Percentiles rank a stretch among this genome's conserved stretches.
These are phyloP conservation scores for Atalantia buxifolia DNA, from an alignment of 345 rosid species.

Conservation along the genomic window DNA sequence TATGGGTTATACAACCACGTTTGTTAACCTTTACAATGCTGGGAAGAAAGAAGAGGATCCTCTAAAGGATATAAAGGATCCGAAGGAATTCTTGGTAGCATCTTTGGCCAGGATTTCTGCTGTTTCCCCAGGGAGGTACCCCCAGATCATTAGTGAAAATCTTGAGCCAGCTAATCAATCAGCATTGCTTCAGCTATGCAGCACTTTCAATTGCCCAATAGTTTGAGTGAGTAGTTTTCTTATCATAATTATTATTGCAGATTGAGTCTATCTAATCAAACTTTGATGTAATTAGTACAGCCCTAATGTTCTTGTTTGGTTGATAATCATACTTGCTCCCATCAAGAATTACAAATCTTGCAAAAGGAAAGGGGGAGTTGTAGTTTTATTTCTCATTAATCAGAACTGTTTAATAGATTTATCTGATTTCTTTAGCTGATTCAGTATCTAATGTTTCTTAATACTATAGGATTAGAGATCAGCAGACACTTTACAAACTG, in stretches of 20 bases:
- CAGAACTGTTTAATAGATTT: neutral
- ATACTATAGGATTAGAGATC: neutral
- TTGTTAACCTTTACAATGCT: slow-evolving; percentile 81
- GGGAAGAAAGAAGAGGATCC: slow-evolving; percentile 95
- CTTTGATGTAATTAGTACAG: neutral
- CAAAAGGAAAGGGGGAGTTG: neutral
- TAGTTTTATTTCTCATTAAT: neutral
- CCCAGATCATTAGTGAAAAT: slow-evolving; percentile 63
- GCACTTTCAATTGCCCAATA: slow-evolving; percentile 50
- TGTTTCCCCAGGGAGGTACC: slow-evolving; percentile 67
- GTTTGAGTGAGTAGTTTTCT: slow-evolving; percentile 55
- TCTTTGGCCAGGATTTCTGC: slow-evolving; percentile 63
- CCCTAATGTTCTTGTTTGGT: neutral
- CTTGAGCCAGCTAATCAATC: slow-evolving; percentile 73
- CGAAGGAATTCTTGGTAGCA: slow-evolving; percentile 70
- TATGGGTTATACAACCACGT: slow-evolving; percentile 74
- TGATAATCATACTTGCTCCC: neutral
- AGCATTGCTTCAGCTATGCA: slow-evolving; percentile 69
- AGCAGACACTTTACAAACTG: neutral
- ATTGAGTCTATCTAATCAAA: neutral
- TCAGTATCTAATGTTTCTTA: neutral
- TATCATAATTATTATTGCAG: neutral
- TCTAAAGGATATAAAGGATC: slow-evolving; percentile 65
- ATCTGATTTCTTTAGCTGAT: neutral
- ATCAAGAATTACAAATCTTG: neutral